Percentiles rank a stretch among this genome's conserved stretches.
phyloP scores from a whole-genome alignment of 2,329 filamentous ascomycete genomes.

The Aschersonia sp. region DNA sequence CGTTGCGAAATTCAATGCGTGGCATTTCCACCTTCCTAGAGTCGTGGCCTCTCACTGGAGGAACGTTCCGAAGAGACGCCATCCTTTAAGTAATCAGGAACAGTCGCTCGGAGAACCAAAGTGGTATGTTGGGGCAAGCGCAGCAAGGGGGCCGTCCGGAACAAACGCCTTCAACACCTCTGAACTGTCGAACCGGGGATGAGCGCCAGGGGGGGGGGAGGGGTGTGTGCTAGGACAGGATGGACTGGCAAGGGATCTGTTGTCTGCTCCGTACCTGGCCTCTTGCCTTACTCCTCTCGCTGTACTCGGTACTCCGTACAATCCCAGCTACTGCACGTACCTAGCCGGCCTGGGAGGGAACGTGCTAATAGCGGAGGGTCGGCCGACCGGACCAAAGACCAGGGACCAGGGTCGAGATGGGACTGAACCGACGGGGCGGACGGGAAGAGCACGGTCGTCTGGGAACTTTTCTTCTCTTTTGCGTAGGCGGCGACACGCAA shows the following conservation, averaged over 20 bases:
- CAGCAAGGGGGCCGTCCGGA: background rate
- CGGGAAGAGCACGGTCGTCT: slow-evolving; percentile 1
- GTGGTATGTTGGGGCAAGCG: background rate
- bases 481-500: background rate
- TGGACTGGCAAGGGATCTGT: background rate
- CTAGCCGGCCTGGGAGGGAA: background rate
- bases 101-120: background rate
- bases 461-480: background rate
- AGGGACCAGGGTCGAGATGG: background rate
- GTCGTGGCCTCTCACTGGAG: background rate
- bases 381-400: background rate
- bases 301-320: background rate
- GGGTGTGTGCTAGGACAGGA: background rate
- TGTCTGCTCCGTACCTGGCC: background rate
- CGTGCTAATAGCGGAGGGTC: background rate
- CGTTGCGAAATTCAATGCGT: background rate
- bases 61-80: background rate
- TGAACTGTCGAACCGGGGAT: background rate
- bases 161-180: background rate
- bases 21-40: background rate
- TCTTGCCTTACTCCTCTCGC: background rate
- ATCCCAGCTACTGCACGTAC: background rate
- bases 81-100: background rate
- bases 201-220: background rate
- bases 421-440: background rate